Evolutionary conservation across 2,329 filamentous ascomycete genomes (phyloP), one percentile per base, ranked within the genome.

Genomic region (Pestalotiopsis sp.): DNA sequence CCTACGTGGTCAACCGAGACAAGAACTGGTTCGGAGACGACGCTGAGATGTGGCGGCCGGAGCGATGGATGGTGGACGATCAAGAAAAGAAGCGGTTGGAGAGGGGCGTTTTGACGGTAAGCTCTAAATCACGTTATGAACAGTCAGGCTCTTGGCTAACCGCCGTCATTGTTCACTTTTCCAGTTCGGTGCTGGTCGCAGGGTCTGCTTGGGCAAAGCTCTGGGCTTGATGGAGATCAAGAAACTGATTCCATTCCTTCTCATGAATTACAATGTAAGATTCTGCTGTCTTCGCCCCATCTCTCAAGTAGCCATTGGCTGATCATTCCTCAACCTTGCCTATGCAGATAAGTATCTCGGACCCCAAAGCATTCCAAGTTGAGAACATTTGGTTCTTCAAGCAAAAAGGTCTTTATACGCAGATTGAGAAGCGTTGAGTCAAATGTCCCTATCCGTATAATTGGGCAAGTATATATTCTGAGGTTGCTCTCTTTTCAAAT

Each of bases 171-270:
- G 12, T 25, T 65, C 12, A 58, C 36, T 13, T 60, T 31, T 31
- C 12, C 31, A 75, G 74, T 75, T 74, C 55, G 72, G 72, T 25
- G 71, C 73, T 52, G 75, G 75, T 2, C 64, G 71, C n/a, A 72
- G 75, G 3, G 69, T 76, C 23, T 76, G 75, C 66, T 66, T 76
- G 5, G 75, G 75, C 11, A 72, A 70, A 31, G 69, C 76, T 59
- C 63, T 78, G 31, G 76, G 71, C 7, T 71, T 77, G 17, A 58
- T 78, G 11, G 76, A 78, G 64, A 64, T 78, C 23, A 76, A 76
- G 64, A 78, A 78, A 69, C 36, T 78, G 6, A 57, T 78, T 4
- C 67, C 75, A 0, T 72, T 73, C 39, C 65, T 77, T 4, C 39
- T 76, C n/a, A 39, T 75, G 17, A 72, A 72, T 49, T 77, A 77